These are phyloP conservation scores for Rhododendron molle DNA, from an alignment of 148 eudicot species.

Conservation along the genomic window DNA sequence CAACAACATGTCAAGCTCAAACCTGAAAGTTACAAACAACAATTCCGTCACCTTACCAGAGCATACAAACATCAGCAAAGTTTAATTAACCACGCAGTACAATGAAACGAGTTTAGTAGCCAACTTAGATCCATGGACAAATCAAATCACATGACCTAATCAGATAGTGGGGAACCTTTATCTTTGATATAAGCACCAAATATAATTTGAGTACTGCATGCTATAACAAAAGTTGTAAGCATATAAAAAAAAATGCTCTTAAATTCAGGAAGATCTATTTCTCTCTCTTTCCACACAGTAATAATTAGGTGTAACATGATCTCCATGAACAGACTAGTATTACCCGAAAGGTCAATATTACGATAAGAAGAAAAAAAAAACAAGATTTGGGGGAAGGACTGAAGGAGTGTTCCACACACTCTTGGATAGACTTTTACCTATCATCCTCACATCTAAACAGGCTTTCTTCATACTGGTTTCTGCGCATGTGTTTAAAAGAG, in stretches of 20 bases:
- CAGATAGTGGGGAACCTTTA: neutral
- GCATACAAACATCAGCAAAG: neutral
- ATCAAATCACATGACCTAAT: neutral
- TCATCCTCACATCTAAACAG: slow-evolving; percentile 99
- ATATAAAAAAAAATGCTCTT: neutral
- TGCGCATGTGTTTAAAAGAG: slow-evolving; percentile 98
- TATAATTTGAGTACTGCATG: neutral
- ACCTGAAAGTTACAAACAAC: slow-evolving; percentile 41
- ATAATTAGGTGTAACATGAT: neutral
- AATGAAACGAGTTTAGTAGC: neutral
- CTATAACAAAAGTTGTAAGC: neutral
- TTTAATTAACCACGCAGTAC: neutral
- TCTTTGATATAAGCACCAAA: neutral
- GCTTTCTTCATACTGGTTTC: slow-evolving; percentile 98
- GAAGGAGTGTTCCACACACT: neutral
- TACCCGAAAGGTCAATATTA: neutral
- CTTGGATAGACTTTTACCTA: slow-evolving; percentile 42
- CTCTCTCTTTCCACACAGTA: neutral
- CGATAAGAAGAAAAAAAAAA: neutral
- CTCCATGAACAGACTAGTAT: neutral
- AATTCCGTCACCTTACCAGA: slow-evolving; percentile 4
- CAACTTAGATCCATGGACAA: neutral
- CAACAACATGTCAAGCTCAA: slow-evolving; percentile 96
- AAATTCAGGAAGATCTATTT: neutral
- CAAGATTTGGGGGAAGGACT: neutral